Conservation (phyloP, 805 yeast species). For the Candida lessepsii region DNA sequence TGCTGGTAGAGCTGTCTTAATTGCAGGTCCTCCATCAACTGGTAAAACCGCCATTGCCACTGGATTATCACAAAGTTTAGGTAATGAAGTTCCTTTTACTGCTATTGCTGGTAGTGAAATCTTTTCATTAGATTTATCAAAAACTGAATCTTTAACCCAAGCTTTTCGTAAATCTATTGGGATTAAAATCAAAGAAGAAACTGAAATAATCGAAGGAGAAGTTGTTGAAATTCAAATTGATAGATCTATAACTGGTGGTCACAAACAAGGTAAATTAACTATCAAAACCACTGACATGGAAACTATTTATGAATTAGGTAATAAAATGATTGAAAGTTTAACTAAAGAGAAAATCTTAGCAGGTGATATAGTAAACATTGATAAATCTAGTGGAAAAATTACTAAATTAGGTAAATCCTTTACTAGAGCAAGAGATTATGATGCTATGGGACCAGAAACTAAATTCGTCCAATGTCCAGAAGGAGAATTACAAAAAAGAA, state of each 20-base stretch:
- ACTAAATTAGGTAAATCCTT: constrained; percentile 94
- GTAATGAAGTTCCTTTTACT: constrained; percentile 87
- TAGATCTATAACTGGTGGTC: constrained; percentile 94
- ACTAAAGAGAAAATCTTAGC: constrained; percentile 94
- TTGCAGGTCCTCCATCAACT: constrained; percentile 98
- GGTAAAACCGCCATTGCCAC: constrained; percentile 98
- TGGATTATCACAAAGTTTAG: constrained; percentile 79
- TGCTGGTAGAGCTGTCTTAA: constrained; percentile 92
- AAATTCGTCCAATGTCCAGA: constrained; percentile 98
- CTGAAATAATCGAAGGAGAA: constrained; percentile 97
- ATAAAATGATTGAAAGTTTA: constrained; percentile 90
- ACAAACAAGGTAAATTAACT: constrained; percentile 95
- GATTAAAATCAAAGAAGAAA: constrained; percentile 90
- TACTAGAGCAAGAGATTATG: constrained; percentile 95
- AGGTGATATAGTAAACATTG: constrained; percentile 95
- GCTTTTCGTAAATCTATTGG: constrained; percentile 96
- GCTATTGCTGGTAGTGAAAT: constrained; percentile 94
- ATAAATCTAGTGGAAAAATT: constrained; percentile 92
- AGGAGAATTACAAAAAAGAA: constrained; percentile 95
- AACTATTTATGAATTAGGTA: constrained; percentile 92
- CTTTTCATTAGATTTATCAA: constrained; percentile 85
- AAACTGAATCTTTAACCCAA: constrained; percentile 95
- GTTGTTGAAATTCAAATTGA: constrained; percentile 96
- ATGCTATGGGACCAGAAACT: constrained; percentile 98
- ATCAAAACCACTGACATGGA: constrained; percentile 98